phyloP scores from a whole-genome alignment of 257 asterid genomes.

The Przewalskia tangutica region DNA sequence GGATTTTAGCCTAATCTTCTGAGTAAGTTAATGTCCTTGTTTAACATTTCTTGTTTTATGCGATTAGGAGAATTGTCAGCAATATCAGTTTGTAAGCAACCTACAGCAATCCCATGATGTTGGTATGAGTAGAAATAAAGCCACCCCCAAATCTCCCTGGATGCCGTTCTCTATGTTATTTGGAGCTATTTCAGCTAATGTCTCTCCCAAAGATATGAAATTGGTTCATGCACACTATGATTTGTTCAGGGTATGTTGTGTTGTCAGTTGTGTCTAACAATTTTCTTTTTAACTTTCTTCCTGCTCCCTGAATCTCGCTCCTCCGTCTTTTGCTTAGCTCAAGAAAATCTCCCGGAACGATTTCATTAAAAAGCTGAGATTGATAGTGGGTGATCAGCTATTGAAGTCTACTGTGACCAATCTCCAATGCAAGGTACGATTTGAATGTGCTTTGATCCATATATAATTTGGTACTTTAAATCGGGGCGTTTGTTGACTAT shows the following conservation, averaged over 20 bases:
- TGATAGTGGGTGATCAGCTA: conserved; percentile 25
- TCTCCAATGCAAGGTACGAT: conserved; percentile 22
- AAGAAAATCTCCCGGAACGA: conserved; percentile 22
- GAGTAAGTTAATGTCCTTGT: not conserved
- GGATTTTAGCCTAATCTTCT: not conserved
- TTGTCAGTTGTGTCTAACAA: not conserved
- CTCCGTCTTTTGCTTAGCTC: conserved; percentile 9
- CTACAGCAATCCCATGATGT: conserved; percentile 7
- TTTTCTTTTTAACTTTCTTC: not conserved
- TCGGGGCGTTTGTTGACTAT: not conserved
- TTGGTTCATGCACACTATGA: conserved; percentile 20
- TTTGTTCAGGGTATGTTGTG: conserved; percentile 24
- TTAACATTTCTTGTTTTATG: not conserved
- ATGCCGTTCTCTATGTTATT: conserved; percentile 29
- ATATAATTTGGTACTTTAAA: not conserved
- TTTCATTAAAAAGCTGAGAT: conserved; percentile 25
- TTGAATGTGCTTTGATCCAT: not conserved
- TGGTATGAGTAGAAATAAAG: conserved; percentile 12
- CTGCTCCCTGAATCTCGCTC: not conserved
- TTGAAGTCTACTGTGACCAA: conserved; percentile 21
- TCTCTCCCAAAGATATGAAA: conserved; percentile 17
- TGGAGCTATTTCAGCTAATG: conserved; percentile 22
- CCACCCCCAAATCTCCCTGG: conserved; percentile 32
- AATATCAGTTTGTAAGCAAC: conserved; percentile 1
- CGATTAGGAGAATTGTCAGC: conserved; percentile 7